Percentiles rank a stretch among this genome's conserved stretches.
phyloP scores from a whole-genome alignment of 73 alveolate species.

The Tetrahymena malaccensis region DNA sequence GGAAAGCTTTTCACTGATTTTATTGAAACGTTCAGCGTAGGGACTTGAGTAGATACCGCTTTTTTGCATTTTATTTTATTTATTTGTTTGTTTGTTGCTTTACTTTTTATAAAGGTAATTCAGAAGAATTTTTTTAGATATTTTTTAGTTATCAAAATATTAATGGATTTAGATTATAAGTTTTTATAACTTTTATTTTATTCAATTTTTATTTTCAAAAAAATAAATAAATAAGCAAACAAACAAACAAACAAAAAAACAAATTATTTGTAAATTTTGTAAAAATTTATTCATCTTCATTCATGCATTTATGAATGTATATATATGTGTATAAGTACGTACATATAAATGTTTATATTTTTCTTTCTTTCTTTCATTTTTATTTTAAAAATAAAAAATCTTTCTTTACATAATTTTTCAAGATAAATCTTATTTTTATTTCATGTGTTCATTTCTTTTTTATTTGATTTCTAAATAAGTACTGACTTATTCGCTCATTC shows the following conservation, averaged over 20 bases:
- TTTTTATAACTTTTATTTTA: background rate
- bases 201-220: background rate
- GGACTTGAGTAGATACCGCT: conserved; percentile 11
- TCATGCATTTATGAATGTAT: background rate
- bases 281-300: background rate
- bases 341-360: no score
- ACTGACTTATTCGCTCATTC: background rate
- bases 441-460: background rate
- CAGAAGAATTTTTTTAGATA: background rate
- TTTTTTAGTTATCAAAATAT: background rate
- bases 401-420: background rate
- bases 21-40: conserved; percentile 42
- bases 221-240: background rate
- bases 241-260: background rate
- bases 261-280: background rate
- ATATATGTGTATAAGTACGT: no score
- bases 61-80: background rate
- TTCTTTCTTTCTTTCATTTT: background rate
- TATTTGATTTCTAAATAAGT: background rate
- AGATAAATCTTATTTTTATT: background rate
- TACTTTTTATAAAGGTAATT: background rate
- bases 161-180: background rate
- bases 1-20: conserved; percentile 31
- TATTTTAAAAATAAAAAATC: background rate
- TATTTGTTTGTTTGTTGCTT: background rate